A percentile compares a stretch with the other conserved stretches of the same genome.
Conservation (phyloP, 2,329 filamentous ascomycete species). For the Geoglossum cookeanum region DNA sequence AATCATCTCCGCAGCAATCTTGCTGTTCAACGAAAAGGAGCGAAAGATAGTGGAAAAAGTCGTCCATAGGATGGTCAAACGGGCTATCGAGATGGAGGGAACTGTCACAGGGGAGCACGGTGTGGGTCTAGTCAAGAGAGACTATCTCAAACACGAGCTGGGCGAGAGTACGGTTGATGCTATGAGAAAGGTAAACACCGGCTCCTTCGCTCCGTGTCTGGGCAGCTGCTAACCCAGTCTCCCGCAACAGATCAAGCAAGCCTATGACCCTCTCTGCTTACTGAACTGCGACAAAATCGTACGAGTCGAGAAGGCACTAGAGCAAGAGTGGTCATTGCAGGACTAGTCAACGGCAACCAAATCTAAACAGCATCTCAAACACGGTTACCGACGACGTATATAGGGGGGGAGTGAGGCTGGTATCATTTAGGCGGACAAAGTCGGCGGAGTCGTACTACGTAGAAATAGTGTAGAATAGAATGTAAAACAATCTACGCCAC, state of each 20-base stretch:
- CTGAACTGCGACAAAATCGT: constrained; percentile 53
- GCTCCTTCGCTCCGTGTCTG: background rate
- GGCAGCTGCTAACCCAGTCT: constrained; percentile 10
- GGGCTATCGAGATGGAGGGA: constrained; percentile 67
- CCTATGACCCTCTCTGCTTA: constrained; percentile 56
- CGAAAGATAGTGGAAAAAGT: constrained; percentile 46
- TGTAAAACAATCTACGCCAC: too few relatives aligned
- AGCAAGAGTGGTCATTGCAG: background rate
- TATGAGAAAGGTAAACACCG: constrained; percentile 51
- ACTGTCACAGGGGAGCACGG: constrained; percentile 77
- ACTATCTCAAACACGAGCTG: constrained; percentile 63
- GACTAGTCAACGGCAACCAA: background rate
- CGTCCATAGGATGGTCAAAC: constrained; percentile 70
- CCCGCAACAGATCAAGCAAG: constrained; percentile 46
- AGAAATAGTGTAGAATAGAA: too few relatives aligned
- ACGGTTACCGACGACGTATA: too few relatives aligned
- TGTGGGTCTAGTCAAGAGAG: constrained; percentile 66
- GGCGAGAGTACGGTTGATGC: constrained; percentile 56
- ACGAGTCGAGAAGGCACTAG: constrained; percentile 16
- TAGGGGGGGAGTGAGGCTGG: too few relatives aligned
- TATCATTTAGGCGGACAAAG: too few relatives aligned
- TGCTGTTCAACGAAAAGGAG: constrained; percentile 48
- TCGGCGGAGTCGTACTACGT: too few relatives aligned
- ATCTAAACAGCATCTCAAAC: too few relatives aligned
- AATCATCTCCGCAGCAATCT: constrained; percentile 28